These are phyloP conservation scores for Boletus eberwhitei DNA, from an alignment of 768 basidiomycete species.

Conservation along the genomic window DNA sequence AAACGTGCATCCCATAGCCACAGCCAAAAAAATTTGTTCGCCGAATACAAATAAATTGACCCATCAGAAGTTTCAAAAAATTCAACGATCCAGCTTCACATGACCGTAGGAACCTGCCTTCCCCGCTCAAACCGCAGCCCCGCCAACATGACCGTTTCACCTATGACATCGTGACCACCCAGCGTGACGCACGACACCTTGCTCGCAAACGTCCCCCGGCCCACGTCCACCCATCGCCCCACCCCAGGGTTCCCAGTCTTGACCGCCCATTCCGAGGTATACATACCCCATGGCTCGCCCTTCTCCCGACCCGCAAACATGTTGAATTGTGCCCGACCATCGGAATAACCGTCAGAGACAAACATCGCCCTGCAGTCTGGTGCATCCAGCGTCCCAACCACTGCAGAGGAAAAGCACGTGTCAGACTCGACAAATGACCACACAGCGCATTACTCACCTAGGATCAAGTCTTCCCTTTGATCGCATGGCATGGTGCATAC, in stretches of 20 bases:
- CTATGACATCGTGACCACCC: conserved; percentile 25
- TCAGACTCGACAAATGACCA: not conserved
- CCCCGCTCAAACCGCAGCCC: conserved; percentile 67
- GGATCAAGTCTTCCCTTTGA: conserved; percentile 59
- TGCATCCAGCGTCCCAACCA: conserved; percentile 69
- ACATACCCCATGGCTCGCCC: conserved; percentile 72
- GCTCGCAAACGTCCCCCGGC: conserved; percentile 38
- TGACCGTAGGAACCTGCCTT: conserved; percentile 50
- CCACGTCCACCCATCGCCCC: conserved; percentile 42
- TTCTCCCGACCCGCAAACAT: conserved; percentile 49
- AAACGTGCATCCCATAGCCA: too few species aligned
- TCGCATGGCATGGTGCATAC: conserved; percentile 44
- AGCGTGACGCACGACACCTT: conserved; percentile 47
- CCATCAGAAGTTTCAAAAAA: too few species aligned
- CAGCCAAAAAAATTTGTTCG: too few species aligned
- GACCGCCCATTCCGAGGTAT: conserved; percentile 53
- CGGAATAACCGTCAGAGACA: conserved; percentile 67
- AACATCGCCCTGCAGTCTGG: conserved; percentile 73
- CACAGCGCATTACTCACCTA: conserved; percentile 30
- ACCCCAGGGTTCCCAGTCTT: conserved; percentile 43
- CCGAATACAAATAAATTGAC: too few species aligned
- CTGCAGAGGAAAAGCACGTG: conserved; percentile 23
- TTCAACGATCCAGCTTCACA: conserved; percentile 21
- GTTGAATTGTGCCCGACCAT: conserved; percentile 68
- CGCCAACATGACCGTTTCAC: conserved; percentile 60